phyloP scores from a whole-genome alignment of 805 yeast genomes.

The Monosporozyma aquatica region DNA sequence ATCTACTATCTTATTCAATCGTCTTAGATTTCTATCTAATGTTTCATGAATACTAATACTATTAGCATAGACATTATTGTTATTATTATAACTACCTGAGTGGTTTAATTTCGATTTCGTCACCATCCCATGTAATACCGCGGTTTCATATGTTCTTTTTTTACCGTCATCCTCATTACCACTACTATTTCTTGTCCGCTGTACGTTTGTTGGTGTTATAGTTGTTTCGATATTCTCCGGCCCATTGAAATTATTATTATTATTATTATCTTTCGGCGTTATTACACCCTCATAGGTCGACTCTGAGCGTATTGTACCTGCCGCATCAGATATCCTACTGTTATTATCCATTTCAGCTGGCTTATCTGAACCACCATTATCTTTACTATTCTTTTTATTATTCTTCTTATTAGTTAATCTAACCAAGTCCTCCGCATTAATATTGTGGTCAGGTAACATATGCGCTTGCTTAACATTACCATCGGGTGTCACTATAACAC shows the following conservation, averaged over 20 bases:
- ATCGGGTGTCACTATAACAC: conserved; percentile 21
- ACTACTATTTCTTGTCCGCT: no score
- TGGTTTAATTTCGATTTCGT: neutral
- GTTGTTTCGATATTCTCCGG: no score
- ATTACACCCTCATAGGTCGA: no score
- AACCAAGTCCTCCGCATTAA: conserved; percentile 6
- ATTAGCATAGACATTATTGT: neutral
- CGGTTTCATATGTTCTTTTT: conserved; percentile 1
- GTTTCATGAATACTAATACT: neutral
- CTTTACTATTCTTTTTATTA: no score
- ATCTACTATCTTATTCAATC: neutral
- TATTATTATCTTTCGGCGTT: no score
- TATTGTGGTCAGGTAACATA: conserved; percentile 17
- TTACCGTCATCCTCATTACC: neutral
- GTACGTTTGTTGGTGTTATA: no score
- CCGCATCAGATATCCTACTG: no score
- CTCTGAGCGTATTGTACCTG: no score
- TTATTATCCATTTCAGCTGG: no score
- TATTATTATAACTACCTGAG: neutral
- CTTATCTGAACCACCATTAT: no score
- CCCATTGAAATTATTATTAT: no score
- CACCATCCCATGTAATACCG: neutral
- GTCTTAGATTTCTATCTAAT: neutral
- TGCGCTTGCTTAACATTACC: conserved; percentile 20
- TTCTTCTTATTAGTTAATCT: neutral